phyloP scores from a whole-genome alignment of 345 rosid genomes.

The Raphanus sativus region DNA sequence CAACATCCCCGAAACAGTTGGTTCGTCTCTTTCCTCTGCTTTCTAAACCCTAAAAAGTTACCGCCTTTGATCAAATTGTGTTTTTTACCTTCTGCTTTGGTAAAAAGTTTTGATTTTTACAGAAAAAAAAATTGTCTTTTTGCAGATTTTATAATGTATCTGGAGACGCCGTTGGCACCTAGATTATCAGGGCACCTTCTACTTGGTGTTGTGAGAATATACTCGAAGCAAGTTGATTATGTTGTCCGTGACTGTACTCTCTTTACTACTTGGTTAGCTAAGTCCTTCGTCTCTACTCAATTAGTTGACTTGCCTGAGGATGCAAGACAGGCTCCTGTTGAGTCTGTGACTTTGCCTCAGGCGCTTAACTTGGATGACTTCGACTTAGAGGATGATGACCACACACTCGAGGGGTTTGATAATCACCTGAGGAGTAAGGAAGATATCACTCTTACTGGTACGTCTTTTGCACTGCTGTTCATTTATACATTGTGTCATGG shows the following conservation, averaged over 20 bases:
- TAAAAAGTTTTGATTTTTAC: too few species aligned
- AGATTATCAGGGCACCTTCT: slow-evolving; percentile 85
- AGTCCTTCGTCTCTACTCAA: slow-evolving; percentile 51
- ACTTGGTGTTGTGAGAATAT: slow-evolving; percentile 82
- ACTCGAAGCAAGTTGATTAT: slow-evolving; percentile 84
- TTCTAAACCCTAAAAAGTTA: not conserved
- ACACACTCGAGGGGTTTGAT: slow-evolving; percentile 47
- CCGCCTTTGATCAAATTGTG: too few species aligned
- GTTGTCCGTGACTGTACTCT: slow-evolving; percentile 65
- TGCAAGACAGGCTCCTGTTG: slow-evolving; percentile 62
- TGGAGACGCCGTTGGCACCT: slow-evolving; percentile 72
- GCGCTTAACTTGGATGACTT: slow-evolving; percentile 67
- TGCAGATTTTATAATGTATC: slow-evolving; percentile 67
- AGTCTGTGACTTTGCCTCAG: slow-evolving; percentile 71
- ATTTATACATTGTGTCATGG: not conserved
- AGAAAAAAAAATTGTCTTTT: not conserved
- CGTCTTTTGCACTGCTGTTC: not conserved
- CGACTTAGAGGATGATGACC: slow-evolving; percentile 48
- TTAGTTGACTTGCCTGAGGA: slow-evolving; percentile 72
- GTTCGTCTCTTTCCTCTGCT: slow-evolving; percentile 39
- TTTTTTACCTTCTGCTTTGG: too few species aligned
- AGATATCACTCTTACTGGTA: slow-evolving; percentile 76
- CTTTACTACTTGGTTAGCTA: slow-evolving; percentile 47
- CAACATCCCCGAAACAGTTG: slow-evolving; percentile 68
- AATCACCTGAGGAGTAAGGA: slow-evolving; percentile 53